Percentiles rank a stretch among this genome's conserved stretches.
phyloP scores from a whole-genome alignment of 805 yeast species.

The Candida namnaoensis region DNA sequence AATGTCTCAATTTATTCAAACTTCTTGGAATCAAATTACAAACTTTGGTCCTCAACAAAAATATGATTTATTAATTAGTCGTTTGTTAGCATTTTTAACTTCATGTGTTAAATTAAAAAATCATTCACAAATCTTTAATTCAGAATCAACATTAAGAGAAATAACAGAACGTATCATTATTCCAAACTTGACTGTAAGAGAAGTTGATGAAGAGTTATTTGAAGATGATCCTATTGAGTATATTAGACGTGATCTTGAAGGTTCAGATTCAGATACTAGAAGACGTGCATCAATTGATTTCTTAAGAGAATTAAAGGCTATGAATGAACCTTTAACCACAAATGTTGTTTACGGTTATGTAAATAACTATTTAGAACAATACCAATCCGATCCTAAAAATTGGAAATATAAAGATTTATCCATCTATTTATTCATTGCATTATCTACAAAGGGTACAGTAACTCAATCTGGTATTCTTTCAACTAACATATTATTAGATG shows the following conservation, averaged over 20 bases:
- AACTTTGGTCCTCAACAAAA: slow-evolving; percentile 62
- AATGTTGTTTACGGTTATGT: slow-evolving; percentile 67
- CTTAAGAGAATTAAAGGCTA: slow-evolving; percentile 74
- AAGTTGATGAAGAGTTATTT: slow-evolving; percentile 82
- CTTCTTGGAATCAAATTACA: slow-evolving; percentile 72
- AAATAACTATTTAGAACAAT: slow-evolving; percentile 50
- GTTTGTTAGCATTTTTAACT: slow-evolving; percentile 72
- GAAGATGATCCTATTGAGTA: slow-evolving; percentile 96
- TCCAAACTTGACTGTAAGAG: slow-evolving; percentile 83
- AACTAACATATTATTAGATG: slow-evolving; percentile 77
- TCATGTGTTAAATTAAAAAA: slow-evolving; percentile 67
- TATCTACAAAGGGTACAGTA: slow-evolving; percentile 88
- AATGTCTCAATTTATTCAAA: slow-evolving; percentile 69
- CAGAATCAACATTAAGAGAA: slow-evolving; percentile 57
- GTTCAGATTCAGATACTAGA: slow-evolving; percentile 88
- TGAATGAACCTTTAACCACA: slow-evolving; percentile 68
- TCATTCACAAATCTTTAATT: slow-evolving; percentile 57
- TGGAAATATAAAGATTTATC: slow-evolving; percentile 91
- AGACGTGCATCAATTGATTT: slow-evolving; percentile 91
- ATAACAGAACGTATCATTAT: slow-evolving; percentile 76
- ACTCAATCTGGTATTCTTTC: slow-evolving; percentile 83
- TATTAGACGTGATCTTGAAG: slow-evolving; percentile 90
- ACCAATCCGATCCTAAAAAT: slow-evolving; percentile 32
- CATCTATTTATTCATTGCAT: slow-evolving; percentile 73
- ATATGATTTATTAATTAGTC: slow-evolving; percentile 78